Conservation (phyloP, 2,329 filamentous ascomycete genomes). For the Akanthomyces muscarius region DNA sequence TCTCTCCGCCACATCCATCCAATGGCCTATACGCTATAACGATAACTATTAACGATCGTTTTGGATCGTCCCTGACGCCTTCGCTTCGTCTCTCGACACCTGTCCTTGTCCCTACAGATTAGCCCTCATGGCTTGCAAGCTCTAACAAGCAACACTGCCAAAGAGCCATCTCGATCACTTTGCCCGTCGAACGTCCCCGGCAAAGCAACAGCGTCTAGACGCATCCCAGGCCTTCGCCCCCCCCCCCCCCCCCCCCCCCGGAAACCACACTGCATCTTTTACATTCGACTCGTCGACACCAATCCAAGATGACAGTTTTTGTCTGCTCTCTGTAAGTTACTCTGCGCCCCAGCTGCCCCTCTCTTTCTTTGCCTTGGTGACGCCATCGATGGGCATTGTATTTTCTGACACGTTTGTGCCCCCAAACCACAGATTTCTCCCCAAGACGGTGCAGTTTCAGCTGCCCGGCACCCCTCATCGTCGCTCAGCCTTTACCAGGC, state of each 20-base stretch:
- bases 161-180: background rate
- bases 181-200: background rate
- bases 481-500: constrained; percentile 30
- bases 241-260: background rate
- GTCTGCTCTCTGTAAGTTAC: constrained; percentile 37
- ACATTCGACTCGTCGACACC: background rate
- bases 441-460: constrained; percentile 87
- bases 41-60: background rate
- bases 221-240: background rate
- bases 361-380: background rate
- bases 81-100: background rate
- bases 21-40: constrained; percentile 4
- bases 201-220: background rate
- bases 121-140: constrained; percentile 9
- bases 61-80: background rate
- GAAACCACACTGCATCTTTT: background rate
- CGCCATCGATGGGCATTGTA: background rate
- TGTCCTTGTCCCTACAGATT: background rate
- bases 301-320: constrained; percentile 38
- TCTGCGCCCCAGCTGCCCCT: background rate
- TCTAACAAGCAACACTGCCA: background rate
- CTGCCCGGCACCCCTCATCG: constrained; percentile 52
- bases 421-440: constrained; percentile 66
- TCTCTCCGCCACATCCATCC: background rate
- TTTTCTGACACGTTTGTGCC: background rate